These are phyloP conservation scores for Emmonsiellopsis sp. DNA, from an alignment of 2,329 filamentous ascomycete genomes.

Conservation along the genomic window DNA sequence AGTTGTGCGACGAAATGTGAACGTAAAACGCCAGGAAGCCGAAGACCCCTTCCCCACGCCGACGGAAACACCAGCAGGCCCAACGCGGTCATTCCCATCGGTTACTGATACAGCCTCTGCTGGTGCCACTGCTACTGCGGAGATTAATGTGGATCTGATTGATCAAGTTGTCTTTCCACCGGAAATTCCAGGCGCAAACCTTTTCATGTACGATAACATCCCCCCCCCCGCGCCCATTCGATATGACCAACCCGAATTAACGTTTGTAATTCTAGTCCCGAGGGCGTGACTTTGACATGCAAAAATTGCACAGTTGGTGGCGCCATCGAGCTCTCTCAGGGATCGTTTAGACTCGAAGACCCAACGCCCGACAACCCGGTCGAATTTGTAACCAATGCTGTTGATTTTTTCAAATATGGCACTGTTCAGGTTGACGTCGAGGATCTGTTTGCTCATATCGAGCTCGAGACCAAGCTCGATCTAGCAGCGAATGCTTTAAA, in stretches of 20 bases:
- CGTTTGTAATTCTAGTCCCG: slow-evolving; percentile 7
- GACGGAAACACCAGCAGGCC: not conserved
- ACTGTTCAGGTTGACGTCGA: slow-evolving; percentile 12
- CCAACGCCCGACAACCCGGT: not conserved
- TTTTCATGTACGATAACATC: slow-evolving; percentile 3
- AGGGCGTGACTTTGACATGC: slow-evolving; percentile 14
- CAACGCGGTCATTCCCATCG: slow-evolving; percentile 1
- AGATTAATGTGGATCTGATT: slow-evolving; percentile 1
- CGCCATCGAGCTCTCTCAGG: slow-evolving; percentile 12
- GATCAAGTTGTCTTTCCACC: slow-evolving; percentile 8
- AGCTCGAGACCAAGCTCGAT: slow-evolving; percentile 13
- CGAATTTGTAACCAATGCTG: slow-evolving; percentile 6
- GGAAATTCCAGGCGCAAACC: not conserved
- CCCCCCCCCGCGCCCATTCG: not conserved
- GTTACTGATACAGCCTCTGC: not conserved
- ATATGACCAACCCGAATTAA: not conserved
- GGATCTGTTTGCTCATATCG: slow-evolving; percentile 13
- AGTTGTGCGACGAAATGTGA: slow-evolving; percentile 7
- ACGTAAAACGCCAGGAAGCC: slow-evolving; percentile 6
- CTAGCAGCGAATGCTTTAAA: slow-evolving; percentile 6
- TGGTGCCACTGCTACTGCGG: not conserved
- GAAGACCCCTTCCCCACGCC: not conserved
- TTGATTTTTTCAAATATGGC: slow-evolving; percentile 14
- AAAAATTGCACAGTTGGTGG: slow-evolving; percentile 15
- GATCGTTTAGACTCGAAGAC: slow-evolving; percentile 12